These are phyloP conservation scores for Lodderomyces parapsilosis DNA, from an alignment of 1,139 yeast genomes.

Conservation along the genomic window DNA sequence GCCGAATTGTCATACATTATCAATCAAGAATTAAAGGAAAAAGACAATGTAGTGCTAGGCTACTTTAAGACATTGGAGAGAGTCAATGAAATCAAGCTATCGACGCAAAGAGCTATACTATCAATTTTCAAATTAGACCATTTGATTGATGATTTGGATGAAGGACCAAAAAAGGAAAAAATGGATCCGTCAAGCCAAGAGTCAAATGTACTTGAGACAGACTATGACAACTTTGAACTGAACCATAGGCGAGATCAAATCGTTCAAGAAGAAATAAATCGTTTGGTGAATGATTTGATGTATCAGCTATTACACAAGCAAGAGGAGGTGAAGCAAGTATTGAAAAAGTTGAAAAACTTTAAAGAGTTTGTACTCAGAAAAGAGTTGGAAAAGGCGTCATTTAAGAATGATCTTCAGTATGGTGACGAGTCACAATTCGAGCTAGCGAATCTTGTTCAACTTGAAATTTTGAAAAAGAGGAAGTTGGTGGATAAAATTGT, in stretches of 20 bases:
- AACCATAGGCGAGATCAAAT: conserved; percentile 29
- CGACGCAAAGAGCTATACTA: conserved; percentile 35
- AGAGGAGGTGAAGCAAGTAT: conserved; percentile 27
- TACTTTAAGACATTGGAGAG: conserved; percentile 28
- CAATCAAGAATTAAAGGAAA: conserved; percentile 40
- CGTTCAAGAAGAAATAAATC: conserved; percentile 43
- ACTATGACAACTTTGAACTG: background rate
- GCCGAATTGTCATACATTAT: conserved; percentile 40
- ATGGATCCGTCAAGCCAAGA: conserved; percentile 11
- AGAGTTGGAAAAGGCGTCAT: background rate
- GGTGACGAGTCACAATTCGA: too few relatives aligned
- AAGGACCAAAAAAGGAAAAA: background rate
- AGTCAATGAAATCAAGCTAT: conserved; percentile 29
- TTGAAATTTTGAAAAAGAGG: conserved; percentile 23
- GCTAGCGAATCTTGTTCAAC: conserved; percentile 7
- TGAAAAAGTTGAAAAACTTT: conserved; percentile 17
- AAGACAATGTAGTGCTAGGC: conserved; percentile 34
- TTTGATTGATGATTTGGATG: conserved; percentile 21
- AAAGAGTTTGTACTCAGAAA: conserved; percentile 15
- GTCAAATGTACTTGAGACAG: conserved; percentile 5
- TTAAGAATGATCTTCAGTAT: too few relatives aligned
- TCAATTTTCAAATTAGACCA: conserved; percentile 40
- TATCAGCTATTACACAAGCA: conserved; percentile 35
- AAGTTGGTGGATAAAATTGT: conserved; percentile 18
- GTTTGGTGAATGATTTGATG: conserved; percentile 41